Evolutionary conservation across 345 rosid genomes (phyloP), one percentile per base, ranked within the genome.

Genomic region (Citrus glauca): DNA sequence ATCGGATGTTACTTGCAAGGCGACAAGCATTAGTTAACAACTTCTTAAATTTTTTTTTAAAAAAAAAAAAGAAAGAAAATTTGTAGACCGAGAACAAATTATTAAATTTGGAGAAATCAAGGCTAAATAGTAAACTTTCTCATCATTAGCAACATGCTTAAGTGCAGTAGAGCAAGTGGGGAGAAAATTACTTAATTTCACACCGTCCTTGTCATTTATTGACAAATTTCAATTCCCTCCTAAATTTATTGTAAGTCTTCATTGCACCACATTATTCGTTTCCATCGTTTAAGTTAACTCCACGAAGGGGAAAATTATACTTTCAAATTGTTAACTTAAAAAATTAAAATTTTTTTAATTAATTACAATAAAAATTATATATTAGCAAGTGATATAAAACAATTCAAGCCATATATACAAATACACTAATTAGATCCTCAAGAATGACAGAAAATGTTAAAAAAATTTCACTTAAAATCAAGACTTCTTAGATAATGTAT

Each of bases 151-250:
- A 62, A 2, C 30, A 2, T 10, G 60, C n/a, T 73, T 9, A 74
- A 30, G 42, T 9, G 75, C 48, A 57, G 5, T 16, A n/a, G 42
- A 9, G 75, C 28, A 14, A 72, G 75, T 71, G 63, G 75, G 38
- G 17, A 64, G 40, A 64, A 17, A 32, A 5, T 6, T 30, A 13
- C 38, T 30, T 32, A 16, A 53, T 53, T 53, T 53, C 22, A 53
- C 57, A 53, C 22, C 22, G 22, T 7, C 57, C 22, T 6, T 53
- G 3, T 53, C 57, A 53, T 53, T 17, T 53, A 53, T 19, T 17
- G 57, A 17, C 57, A 53, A 53, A 16, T 50, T 50, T 50, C 19
- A 4, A 53, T 53, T 14, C 5, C 7, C 57, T 53, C 57, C 6
- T 1, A 53, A 53, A 53, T 17, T 17, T 53, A 17, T 53, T 50